Evolutionary conservation across 1,139 yeast genomes (phyloP).

Genomic region (Blastobotrys ciferrii): DNA sequence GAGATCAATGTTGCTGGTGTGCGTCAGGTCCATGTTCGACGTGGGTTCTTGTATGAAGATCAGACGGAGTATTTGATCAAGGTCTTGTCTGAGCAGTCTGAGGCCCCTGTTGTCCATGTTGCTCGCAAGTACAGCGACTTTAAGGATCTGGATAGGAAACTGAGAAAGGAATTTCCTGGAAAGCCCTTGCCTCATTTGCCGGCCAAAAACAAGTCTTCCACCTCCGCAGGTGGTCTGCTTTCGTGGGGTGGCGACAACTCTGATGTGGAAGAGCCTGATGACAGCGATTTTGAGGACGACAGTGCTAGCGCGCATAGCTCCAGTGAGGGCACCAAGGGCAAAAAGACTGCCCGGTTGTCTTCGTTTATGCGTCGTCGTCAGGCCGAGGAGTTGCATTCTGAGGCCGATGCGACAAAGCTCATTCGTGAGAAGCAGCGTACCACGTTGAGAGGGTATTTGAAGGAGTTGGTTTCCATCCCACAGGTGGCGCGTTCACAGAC

Average conservation of each 20-base stretch:
- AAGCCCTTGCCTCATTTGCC: constrained; percentile 66
- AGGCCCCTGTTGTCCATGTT: constrained; percentile 47
- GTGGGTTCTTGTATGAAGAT: constrained; percentile 35
- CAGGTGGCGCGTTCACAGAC: constrained; percentile 55
- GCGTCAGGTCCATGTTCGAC: constrained; percentile 29
- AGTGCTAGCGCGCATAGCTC: constrained; percentile 16
- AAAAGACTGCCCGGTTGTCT: background rate
- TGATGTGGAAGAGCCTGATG: constrained; percentile 20
- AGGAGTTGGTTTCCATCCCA: constrained; percentile 49
- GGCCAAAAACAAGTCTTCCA: constrained; percentile 42
- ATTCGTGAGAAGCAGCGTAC: constrained; percentile 71
- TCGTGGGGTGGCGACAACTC: constrained; percentile 11
- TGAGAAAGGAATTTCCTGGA: constrained; percentile 66
- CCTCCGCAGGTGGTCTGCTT: constrained; percentile 22
- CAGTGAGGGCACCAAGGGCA: constrained; percentile 15
- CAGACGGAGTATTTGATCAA: constrained; percentile 35
- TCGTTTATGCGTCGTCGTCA: constrained; percentile 3
- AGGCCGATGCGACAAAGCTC: constrained; percentile 27
- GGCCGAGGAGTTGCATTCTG: constrained; percentile 3
- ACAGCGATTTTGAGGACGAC: constrained; percentile 19
- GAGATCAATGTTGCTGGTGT: constrained; percentile 69
- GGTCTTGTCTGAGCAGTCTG: constrained; percentile 31
- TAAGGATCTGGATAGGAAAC: constrained; percentile 48
- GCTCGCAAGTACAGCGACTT: constrained; percentile 69
- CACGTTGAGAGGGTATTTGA: constrained; percentile 70